phyloP scores from a whole-genome alignment of 2,329 filamentous ascomycete species.

The Stagonosporopsis vannaccii region DNA sequence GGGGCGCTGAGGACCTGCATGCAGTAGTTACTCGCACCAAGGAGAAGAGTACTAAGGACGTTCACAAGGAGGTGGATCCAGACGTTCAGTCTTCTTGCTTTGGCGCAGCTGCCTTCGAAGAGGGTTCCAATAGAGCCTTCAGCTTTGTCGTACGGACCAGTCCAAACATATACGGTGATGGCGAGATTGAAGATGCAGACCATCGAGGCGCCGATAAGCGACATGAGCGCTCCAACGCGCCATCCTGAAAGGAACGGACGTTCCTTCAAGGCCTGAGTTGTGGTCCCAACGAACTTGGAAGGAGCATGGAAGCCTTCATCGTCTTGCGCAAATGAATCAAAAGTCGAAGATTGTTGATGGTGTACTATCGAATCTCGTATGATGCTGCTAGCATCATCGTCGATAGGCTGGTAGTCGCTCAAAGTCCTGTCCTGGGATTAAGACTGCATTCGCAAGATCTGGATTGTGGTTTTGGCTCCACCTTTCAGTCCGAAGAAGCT shows the following conservation, averaged over 20 bases:
- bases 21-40: constrained; percentile 35
- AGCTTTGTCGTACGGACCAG: not conserved
- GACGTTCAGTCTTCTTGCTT: constrained; percentile 10
- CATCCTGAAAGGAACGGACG: constrained; percentile 9
- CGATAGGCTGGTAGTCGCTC: not conserved
- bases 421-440: not conserved
- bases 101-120: constrained; percentile 8
- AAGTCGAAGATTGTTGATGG: not conserved
- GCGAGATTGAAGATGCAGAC: constrained; percentile 13
- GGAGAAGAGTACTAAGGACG: constrained; percentile 46
- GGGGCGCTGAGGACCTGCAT: constrained; percentile 39
- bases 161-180: constrained; percentile 11
- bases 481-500: constrained; percentile 1
- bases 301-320: not conserved
- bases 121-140: constrained; percentile 1
- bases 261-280: not conserved
- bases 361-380: not conserved
- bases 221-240: constrained; percentile 15
- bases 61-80: constrained; percentile 59
- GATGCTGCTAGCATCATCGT: not conserved
- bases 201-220: constrained; percentile 12
- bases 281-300: not conserved
- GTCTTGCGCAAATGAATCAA: not conserved
- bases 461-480: not conserved
- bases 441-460: not conserved